These are phyloP conservation scores for Coniochaeta hoffmannii DNA, from an alignment of 2,329 filamentous ascomycete species.

Conservation along the genomic window DNA sequence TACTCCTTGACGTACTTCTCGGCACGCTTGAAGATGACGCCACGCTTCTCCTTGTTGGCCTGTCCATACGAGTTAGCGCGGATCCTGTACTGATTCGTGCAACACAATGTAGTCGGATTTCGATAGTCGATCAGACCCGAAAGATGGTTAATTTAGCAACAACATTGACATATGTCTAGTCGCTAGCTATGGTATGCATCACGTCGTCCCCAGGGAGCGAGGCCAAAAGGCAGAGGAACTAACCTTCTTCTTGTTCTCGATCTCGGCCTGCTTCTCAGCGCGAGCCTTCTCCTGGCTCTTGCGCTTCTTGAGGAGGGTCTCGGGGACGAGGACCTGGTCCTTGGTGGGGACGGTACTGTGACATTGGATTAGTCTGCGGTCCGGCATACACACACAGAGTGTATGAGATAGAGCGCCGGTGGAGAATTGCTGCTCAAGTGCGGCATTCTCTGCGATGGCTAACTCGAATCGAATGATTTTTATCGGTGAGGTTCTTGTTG, in stretches of 20 bases:
- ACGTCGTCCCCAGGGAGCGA: constrained; percentile 38
- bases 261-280: constrained; percentile 73
- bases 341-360: constrained; percentile 83
- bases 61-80: constrained; percentile 32
- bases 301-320: constrained; percentile 99
- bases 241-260: constrained; percentile 87
- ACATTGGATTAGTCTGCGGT: constrained; percentile 70
- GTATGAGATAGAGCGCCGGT: constrained; percentile 69
- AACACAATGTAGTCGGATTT: neutral
- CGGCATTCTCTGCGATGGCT: constrained; percentile 90
- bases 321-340: constrained; percentile 93
- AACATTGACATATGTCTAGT: constrained; percentile 97
- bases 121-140: constrained; percentile 75
- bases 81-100: constrained; percentile 23
- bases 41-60: constrained; percentile 98
- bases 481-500: constrained; percentile 57
- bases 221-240: constrained; percentile 32
- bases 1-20: constrained; percentile 99
- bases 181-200: constrained; percentile 87
- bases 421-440: constrained; percentile 88
- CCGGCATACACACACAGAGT: constrained; percentile 53
- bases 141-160: constrained; percentile 99
- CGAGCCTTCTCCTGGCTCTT: constrained; percentile 99
- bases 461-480: constrained; percentile 55
- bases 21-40: constrained; percentile 98